Evolutionary conservation across 78 protist genomes (phyloP).

Genomic region (Capsaspora owczarzaki): DNA sequence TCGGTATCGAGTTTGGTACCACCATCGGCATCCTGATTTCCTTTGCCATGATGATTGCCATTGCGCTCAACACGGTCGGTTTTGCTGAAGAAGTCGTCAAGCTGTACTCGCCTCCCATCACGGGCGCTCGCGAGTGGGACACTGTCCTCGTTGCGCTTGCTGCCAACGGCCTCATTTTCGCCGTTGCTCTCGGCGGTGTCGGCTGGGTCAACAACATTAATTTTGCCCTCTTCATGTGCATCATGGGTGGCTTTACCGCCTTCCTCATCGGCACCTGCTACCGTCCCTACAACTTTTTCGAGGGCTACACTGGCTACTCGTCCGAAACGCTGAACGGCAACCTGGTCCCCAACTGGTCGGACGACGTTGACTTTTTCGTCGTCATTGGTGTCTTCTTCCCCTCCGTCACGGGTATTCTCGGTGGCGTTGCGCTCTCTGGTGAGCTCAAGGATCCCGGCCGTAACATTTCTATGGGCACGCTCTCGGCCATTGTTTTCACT

Average conservation of each 20-base stretch:
- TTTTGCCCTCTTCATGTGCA: not conserved
- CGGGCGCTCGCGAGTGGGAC: not conserved
- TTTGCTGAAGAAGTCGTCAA: constrained; percentile 36
- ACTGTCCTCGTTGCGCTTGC: not conserved
- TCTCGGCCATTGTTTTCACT: not conserved
- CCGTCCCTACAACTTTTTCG: not conserved
- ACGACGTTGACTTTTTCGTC: constrained; percentile 9
- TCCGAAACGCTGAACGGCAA: constrained; percentile 5
- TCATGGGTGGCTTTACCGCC: not conserved
- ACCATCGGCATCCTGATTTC: constrained; percentile 61
- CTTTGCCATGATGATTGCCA: constrained; percentile 40
- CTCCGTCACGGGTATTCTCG: constrained; percentile 73
- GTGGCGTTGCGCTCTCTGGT: constrained; percentile 74
- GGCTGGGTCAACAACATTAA: constrained; percentile 1
- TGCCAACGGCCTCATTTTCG: not conserved
- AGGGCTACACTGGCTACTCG: not conserved
- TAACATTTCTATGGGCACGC: constrained; percentile 22
- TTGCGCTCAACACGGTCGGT: constrained; percentile 58
- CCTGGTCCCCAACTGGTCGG: constrained; percentile 17
- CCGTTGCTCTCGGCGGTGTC: not conserved
- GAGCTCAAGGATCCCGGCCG: constrained; percentile 71
- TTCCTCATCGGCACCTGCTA: not conserved
- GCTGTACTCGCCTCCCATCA: not conserved
- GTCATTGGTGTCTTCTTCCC: constrained; percentile 70
- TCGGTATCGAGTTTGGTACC: constrained; percentile 74